These are phyloP conservation scores for Fagopyrum esculentum DNA, from an alignment of 148 eudicot genomes.

Conservation along the genomic window DNA sequence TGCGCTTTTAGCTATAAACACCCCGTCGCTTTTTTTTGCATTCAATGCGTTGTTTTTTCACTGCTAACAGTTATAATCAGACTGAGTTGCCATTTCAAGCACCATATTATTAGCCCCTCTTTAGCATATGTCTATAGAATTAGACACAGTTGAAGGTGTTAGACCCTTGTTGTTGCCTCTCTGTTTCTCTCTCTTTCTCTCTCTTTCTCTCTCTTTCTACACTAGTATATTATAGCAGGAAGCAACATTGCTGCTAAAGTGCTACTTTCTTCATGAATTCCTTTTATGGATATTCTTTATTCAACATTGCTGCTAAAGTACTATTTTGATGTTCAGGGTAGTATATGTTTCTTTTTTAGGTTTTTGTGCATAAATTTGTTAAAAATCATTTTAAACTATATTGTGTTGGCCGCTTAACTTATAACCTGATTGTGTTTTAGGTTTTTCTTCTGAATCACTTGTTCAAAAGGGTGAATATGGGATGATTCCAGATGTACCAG, in stretches of 20 bases:
- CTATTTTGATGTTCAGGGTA: neutral
- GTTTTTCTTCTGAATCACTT: slow-evolving; percentile 41
- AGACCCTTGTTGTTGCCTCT: neutral
- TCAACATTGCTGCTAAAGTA: neutral
- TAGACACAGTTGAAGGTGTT: neutral
- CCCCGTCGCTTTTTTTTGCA: too few relatives aligned
- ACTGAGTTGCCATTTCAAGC: neutral
- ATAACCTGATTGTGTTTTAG: slow-evolving; percentile 21
- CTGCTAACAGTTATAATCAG: too few relatives aligned
- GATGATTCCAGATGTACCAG: slow-evolving; percentile 31
- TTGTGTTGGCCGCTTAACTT: neutral
- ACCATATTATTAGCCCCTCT: neutral
- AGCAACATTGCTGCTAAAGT: neutral
- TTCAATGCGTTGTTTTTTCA: too few relatives aligned
- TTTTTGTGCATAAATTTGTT: neutral
- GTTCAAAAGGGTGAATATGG: slow-evolving; percentile 28
- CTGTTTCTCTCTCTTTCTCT: neutral
- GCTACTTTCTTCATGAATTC: neutral
- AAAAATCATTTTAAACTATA: neutral
- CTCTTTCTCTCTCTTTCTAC: neutral
- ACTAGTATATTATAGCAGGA: neutral
- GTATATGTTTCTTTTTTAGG: neutral
- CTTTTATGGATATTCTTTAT: too few relatives aligned
- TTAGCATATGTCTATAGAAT: neutral
- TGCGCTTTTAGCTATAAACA: too few relatives aligned